A percentile compares a stretch with the other conserved stretches of the same genome.
phyloP scores from a whole-genome alignment of 805 yeast species.

The Pichia californica region DNA sequence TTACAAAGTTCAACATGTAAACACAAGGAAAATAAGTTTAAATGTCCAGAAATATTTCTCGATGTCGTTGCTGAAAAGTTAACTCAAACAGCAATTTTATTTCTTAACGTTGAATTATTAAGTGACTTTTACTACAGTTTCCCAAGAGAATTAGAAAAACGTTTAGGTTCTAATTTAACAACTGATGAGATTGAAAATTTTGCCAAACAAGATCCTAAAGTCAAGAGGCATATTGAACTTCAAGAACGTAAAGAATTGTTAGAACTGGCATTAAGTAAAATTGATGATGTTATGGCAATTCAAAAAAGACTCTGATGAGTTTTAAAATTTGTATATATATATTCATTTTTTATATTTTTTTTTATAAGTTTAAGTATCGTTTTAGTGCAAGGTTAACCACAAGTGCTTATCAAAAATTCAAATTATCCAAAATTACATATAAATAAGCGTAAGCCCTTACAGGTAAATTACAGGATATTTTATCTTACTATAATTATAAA shows the following conservation, averaged over 20 bases:
- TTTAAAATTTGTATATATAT: neutral
- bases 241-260: slow-evolving; percentile 89
- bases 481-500: too few species aligned
- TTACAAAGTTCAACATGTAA: slow-evolving; percentile 72
- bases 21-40: slow-evolving; percentile 71
- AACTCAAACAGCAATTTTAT: slow-evolving; percentile 87
- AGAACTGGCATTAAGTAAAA: slow-evolving; percentile 76
- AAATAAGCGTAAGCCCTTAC: too few species aligned
- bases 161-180: slow-evolving; percentile 55
- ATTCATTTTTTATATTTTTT: neutral
- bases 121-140: slow-evolving; percentile 95
- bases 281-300: slow-evolving; percentile 74
- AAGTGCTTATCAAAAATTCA: too few species aligned
- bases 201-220: slow-evolving; percentile 92
- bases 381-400: too few species aligned
- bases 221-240: slow-evolving; percentile 83
- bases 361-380: too few species aligned
- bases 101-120: slow-evolving; percentile 85
- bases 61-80: slow-evolving; percentile 89
- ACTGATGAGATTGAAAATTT: slow-evolving; percentile 77
- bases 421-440: too few species aligned
- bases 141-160: slow-evolving; percentile 85
- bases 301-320: slow-evolving; percentile 32
- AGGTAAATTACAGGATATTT: too few species aligned
- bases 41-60: slow-evolving; percentile 90